Evolutionary conservation across 2,329 filamentous ascomycete genomes (phyloP).

Genomic region (Cercospora citrullina): DNA sequence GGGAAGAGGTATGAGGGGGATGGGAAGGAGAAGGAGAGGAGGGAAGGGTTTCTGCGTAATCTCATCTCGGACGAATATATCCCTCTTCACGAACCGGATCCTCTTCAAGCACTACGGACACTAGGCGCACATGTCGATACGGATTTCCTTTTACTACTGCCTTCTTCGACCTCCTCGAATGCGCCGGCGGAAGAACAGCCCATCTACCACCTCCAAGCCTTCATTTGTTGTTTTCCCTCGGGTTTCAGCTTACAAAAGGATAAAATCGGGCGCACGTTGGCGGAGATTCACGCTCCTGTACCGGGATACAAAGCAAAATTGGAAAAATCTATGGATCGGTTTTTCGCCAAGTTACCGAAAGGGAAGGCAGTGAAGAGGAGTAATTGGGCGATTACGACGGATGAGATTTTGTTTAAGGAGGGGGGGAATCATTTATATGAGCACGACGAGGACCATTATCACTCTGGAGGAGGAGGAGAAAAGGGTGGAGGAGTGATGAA

Average conservation of each 20-base stretch:
- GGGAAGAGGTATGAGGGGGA: background rate
- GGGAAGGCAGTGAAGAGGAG: slow-evolving; percentile 57
- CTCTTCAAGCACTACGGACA: no score
- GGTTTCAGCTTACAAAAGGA: slow-evolving; percentile 48
- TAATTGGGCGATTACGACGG: slow-evolving; percentile 56
- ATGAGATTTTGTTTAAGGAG: slow-evolving; percentile 43
- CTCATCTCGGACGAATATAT: slow-evolving; percentile 43
- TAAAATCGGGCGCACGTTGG: slow-evolving; percentile 53
- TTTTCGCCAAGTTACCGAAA: slow-evolving; percentile 56
- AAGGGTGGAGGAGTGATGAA: background rate
- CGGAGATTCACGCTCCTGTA: slow-evolving; percentile 60
- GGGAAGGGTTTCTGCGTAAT: slow-evolving; percentile 44
- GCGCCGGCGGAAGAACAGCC: no score
- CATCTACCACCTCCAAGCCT: slow-evolving; percentile 58
- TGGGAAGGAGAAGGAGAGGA: background rate
- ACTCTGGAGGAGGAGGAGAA: no score
- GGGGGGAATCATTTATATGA: slow-evolving; percentile 48
- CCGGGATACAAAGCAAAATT: slow-evolving; percentile 59
- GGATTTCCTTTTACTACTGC: no score
- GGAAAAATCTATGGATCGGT: slow-evolving; percentile 61
- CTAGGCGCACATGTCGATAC: no score
- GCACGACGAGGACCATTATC: background rate
- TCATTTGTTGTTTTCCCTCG: slow-evolving; percentile 57
- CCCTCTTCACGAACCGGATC: no score
- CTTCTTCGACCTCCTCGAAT: no score